Percentiles rank a stretch among this genome's conserved stretches.
These are phyloP conservation scores for Polyplosphaeria fusca DNA, from an alignment of 495 filamentous ascomycete species.

Conservation along the genomic window DNA sequence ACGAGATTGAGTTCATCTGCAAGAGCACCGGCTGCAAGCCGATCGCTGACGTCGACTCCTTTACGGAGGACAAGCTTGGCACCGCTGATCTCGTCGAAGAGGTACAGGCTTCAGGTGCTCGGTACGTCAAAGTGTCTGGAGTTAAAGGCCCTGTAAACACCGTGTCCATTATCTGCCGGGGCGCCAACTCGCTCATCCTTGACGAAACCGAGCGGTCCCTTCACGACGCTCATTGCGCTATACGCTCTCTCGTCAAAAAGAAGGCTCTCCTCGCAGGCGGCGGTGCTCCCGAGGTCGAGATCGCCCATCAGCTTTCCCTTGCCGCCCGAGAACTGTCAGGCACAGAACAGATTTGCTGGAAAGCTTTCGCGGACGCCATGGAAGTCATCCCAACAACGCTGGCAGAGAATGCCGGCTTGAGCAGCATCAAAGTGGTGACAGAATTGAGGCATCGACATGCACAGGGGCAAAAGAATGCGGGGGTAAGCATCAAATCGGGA, in stretches of 20 bases:
- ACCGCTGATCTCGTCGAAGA: conserved; percentile 95
- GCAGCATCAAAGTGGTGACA: conserved; percentile 98
- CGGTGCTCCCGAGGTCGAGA: conserved; percentile 92
- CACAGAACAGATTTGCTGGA: conserved; percentile 97
- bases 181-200: conserved; percentile 89
- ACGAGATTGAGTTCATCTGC: conserved; percentile 99
- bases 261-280: conserved; percentile 94
- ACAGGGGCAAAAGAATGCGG: conserved; percentile 89
- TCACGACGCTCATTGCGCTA: conserved; percentile 95
- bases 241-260: conserved; percentile 98
- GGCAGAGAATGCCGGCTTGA: conserved; percentile 94
- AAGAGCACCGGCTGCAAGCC: conserved; percentile 97
- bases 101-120: conserved; percentile 76
- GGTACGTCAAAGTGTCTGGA: conserved; percentile 91
- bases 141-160: conserved; percentile 87
- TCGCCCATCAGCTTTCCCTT: conserved; percentile 75
- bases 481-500: conserved; percentile 94
- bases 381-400: conserved; percentile 96
- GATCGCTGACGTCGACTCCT: conserved; percentile 96
- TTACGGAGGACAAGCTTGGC: conserved; percentile 98
- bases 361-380: conserved; percentile 95
- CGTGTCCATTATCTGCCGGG: conserved; percentile 87
- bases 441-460: conserved; percentile 91
- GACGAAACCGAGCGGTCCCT: conserved; percentile 95
- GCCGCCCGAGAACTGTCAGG: conserved; percentile 78